Evolutionary conservation across 768 basidiomycete species (phyloP), one percentile per base, ranked within the genome.

Genomic region (Leccinum disarticulatum): DNA sequence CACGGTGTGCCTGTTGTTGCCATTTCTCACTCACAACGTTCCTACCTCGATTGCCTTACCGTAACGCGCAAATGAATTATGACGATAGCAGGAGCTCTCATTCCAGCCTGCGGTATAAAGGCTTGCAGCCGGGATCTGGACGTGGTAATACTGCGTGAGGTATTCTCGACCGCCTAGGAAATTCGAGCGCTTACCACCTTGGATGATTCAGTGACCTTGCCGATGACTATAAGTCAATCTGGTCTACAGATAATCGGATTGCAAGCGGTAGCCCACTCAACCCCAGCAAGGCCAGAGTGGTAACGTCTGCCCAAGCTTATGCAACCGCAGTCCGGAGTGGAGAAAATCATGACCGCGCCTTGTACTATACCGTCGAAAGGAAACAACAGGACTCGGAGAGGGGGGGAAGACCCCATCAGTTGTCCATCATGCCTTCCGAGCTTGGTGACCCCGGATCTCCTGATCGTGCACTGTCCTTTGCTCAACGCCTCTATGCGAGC

Each of bases 401-500:
- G 27, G 53, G 27, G 30, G 47, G 17, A 31, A 56, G 13, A 17
- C n/a, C 22, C 19, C 50, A 50, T 41, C 55, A 38, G 9, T 64
- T 51, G 31, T 28, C 38, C n/a, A 57, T 35, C n/a, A 57, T 22
- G 11, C 53, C 56, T 13, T 58, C 36, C 4, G 27, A 59, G 7
- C 47, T 48, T 28, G 41, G 49, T 33, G 33, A 54, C 8, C 22
- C 57, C 5, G 47, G 55, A 38, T 54, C 54, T n/a, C 54, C 67
- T 52, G 60, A 54, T 11, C 61, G 51, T 46, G 72, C 68, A 14
- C 59, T 67, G 50, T 74, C 74, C 3, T 64, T 73, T 36, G 81
- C 80, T 25, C 80, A 80, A 51, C 76, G 74, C 52, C 65, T 82
- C 28, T 82, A 81, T 61, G 78, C 77, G 7, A 80, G 77, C 50